These are phyloP conservation scores for Neurospora sp. DNA, from an alignment of 495 filamentous ascomycete genomes.

Conservation along the genomic window DNA sequence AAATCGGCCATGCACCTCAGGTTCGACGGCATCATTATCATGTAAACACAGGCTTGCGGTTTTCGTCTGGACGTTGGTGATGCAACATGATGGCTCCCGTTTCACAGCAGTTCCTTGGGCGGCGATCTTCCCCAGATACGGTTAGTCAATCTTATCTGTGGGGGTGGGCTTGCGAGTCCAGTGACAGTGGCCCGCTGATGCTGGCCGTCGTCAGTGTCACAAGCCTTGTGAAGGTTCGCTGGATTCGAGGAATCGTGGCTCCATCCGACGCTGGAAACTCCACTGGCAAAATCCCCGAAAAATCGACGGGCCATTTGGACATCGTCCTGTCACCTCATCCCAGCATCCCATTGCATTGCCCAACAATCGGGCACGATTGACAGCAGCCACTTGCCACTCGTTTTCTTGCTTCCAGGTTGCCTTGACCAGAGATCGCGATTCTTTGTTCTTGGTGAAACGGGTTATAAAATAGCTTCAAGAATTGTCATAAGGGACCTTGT, in stretches of 20 bases:
- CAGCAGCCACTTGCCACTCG: background rate
- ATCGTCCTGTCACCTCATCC: background rate
- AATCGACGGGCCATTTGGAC: background rate
- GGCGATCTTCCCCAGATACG: background rate
- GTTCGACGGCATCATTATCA: background rate
- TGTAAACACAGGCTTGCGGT: background rate
- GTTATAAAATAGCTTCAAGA: background rate
- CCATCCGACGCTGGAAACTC: background rate
- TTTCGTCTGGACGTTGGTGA: background rate
- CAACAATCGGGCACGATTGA: background rate
- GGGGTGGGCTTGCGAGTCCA: background rate
- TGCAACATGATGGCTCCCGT: background rate
- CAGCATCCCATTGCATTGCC: background rate
- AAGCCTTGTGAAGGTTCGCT: background rate
- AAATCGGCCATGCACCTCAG: background rate
- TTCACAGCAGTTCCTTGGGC: background rate
- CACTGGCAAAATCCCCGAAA: background rate
- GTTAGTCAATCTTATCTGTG: background rate
- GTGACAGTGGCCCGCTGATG: background rate
- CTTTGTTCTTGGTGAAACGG: background rate
- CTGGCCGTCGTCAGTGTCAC: background rate
- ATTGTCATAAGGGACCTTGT: background rate
- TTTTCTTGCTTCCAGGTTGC: background rate
- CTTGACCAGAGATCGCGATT: background rate
- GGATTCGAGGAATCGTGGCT: background rate